Base-by-base conservation (phyloP, 495 filamentous ascomycete genomes). In the Podospora comata region DNA sequence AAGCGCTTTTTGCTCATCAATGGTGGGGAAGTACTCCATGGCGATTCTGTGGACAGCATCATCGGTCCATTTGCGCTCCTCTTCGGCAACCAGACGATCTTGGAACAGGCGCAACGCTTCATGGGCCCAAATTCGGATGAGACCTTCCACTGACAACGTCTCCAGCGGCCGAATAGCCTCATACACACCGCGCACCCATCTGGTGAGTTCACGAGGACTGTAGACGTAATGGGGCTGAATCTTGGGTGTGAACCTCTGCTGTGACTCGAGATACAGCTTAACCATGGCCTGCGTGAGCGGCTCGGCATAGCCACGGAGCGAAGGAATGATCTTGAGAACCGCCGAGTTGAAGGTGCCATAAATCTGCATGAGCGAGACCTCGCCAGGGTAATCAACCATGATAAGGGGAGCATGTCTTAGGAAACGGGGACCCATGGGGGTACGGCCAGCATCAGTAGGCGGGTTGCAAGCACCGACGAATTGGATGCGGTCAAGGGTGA, bases 171-270 rank as follows among this genome's bases (percentile, higher is more conserved):
- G 88, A 73, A 99, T 94, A 6, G 95, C 94, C 77, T 99, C 95
- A 72, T 99, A 99, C 23, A 99, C 83, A 77, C 96, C 95, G 69
- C 95, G 91, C 60, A 94, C 94, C 95, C 95, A 99, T 74, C 95
- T 85, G 27, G 96, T 98, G 68, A 99, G 83, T 77, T 99, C 95
- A 88, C 95, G 91, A 79, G 95, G 95, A 77, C 93, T 97, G 85
- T 99, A 99, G 32, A 99, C 93, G 75, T 99, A 99, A 74, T 99
- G 95, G 5, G 95, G 95, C 73, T 98, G 95, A 55, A 98, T 97
- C 79, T 95, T 89, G 6, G 96, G 87, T 4, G 95, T 98, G 75
- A 99, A 99, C 65, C 91, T 86, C 71, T 90, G 82, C 74, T 99
- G 96, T 20, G 95, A 98, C 76, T 97, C 93, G 55, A 94, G 78